These are phyloP conservation scores for Phytophthora sansomeana DNA, from an alignment of 352 stramenopile genomes.

Conservation along the genomic window DNA sequence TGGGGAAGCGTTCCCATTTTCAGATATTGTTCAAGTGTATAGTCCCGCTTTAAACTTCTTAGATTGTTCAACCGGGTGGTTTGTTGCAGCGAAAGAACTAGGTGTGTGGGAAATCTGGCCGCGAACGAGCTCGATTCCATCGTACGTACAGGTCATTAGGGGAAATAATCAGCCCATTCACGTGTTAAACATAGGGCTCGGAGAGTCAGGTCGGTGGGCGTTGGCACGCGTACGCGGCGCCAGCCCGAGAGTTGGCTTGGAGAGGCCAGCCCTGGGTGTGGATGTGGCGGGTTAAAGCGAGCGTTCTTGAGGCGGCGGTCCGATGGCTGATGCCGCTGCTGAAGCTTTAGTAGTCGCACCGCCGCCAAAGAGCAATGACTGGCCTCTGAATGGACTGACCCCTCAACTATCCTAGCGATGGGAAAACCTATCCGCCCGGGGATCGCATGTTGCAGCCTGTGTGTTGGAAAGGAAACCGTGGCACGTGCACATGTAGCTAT, in stretches of 20 bases:
- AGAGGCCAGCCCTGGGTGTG: neutral
- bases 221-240: neutral
- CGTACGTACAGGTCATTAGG: conserved; percentile 1
- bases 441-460: neutral
- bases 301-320: too few relatives aligned
- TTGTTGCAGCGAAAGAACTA: too few relatives aligned
- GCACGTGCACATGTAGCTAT: neutral
- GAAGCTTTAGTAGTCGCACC: too few relatives aligned
- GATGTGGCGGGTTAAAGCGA: neutral
- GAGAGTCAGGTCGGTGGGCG: neutral
- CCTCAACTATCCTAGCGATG: neutral
- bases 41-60: too few relatives aligned
- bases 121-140: too few relatives aligned
- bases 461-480: neutral
- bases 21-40: too few relatives aligned
- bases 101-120: too few relatives aligned
- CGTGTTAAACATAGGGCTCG: neutral
- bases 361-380: too few relatives aligned
- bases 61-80: too few relatives aligned
- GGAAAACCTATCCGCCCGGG: neutral
- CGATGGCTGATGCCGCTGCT: too few relatives aligned
- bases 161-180: neutral
- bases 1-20: too few relatives aligned
- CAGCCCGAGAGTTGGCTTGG: neutral
- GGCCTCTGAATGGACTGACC: neutral